Evolutionary conservation across 2,329 filamentous ascomycete species (phyloP).

Genomic region (Fusarium nisikadoi): DNA sequence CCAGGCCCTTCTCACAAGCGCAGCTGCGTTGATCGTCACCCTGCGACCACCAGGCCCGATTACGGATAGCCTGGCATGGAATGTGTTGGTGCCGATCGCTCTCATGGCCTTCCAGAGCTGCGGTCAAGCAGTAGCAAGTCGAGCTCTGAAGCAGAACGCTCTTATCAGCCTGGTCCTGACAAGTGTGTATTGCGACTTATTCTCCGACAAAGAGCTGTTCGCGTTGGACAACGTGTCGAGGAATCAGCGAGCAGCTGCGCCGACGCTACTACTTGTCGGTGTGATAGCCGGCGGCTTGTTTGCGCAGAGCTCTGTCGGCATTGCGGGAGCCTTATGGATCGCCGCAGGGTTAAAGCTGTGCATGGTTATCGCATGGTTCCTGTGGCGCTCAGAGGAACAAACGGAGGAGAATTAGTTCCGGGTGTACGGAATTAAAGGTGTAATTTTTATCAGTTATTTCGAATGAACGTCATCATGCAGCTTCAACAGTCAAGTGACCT

Average conservation of each 20-base stretch:
- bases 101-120: slow-evolving; percentile 81
- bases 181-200: slow-evolving; percentile 83
- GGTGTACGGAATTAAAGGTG: neutral
- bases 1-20: slow-evolving; percentile 61
- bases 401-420: slow-evolving; percentile 8
- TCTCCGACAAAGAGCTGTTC: slow-evolving; percentile 69
- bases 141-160: slow-evolving; percentile 74
- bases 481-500: slow-evolving; percentile 17
- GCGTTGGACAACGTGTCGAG: slow-evolving; percentile 57
- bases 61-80: slow-evolving; percentile 62
- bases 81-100: slow-evolving; percentile 72
- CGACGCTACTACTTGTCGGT: slow-evolving; percentile 59
- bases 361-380: slow-evolving; percentile 68
- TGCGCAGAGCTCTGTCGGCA: slow-evolving; percentile 58
- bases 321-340: slow-evolving; percentile 67
- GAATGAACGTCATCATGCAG: slow-evolving; percentile 11
- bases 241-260: slow-evolving; percentile 61
- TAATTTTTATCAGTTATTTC: neutral
- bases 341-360: slow-evolving; percentile 66
- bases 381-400: slow-evolving; percentile 65
- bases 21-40: slow-evolving; percentile 65
- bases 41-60: slow-evolving; percentile 52
- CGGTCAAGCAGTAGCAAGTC: slow-evolving; percentile 80
- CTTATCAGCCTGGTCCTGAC: slow-evolving; percentile 84
- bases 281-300: slow-evolving; percentile 62